Percentiles rank a stretch among this genome's conserved stretches.
Conservation (phyloP, 306 rosid species). For the Trifolium repens region DNA sequence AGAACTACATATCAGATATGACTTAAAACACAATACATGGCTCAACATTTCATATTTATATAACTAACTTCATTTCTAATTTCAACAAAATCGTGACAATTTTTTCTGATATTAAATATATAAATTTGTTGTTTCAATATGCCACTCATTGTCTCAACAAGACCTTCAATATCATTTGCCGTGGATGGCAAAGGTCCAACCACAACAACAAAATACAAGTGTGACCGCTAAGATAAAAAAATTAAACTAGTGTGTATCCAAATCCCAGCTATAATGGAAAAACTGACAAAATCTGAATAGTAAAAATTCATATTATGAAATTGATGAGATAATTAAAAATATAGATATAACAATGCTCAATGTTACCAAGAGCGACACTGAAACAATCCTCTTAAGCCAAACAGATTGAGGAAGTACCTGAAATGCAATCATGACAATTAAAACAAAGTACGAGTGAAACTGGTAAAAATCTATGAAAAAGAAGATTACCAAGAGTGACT, state of each 20-base stretch:
- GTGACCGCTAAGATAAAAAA: slow-evolving; percentile 28
- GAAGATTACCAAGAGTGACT: slow-evolving; percentile 90
- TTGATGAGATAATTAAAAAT: slow-evolving; percentile 2
- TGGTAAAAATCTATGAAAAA: slow-evolving; percentile 29
- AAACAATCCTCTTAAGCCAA: slow-evolving; percentile 95
- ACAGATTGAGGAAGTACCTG: slow-evolving; percentile 97
- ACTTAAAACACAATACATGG: background rate
- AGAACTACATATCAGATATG: background rate
- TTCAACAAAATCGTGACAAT: slow-evolving; percentile 39
- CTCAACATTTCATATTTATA: slow-evolving; percentile 27
- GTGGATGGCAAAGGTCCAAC: slow-evolving; percentile 31
- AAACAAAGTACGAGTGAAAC: slow-evolving; percentile 28
- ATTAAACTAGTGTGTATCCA: slow-evolving; percentile 21
- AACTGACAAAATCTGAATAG: background rate
- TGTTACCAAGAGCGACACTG: slow-evolving; percentile 84
- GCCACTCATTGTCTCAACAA: slow-evolving; percentile 17
- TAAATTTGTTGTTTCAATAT: slow-evolving; percentile 12
- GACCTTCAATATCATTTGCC: slow-evolving; percentile 25
- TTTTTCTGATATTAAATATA: slow-evolving; percentile 4
- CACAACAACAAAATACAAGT: slow-evolving; percentile 3
- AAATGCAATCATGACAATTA: slow-evolving; percentile 40
- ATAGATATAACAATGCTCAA: background rate
- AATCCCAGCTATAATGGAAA: slow-evolving; percentile 10
- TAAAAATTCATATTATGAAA: slow-evolving; percentile 19
- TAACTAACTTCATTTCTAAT: slow-evolving; percentile 1